Base-by-base conservation (phyloP, 148 eudicot genomes). In the Agrostemma githago region DNA sequence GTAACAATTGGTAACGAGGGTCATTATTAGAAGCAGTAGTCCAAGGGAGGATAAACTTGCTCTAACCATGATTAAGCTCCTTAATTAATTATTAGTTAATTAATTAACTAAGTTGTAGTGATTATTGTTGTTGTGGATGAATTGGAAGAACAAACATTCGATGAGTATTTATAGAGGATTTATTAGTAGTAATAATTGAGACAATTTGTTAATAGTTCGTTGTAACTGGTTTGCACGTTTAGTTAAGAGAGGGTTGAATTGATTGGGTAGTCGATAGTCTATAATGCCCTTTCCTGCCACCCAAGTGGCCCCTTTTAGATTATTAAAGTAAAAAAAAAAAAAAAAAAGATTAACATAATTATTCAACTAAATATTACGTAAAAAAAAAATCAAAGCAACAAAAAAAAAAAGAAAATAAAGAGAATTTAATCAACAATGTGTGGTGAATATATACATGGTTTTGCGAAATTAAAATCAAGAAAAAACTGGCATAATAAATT, bases 21-120 rank as follows among this genome's bases (percentile, higher is more conserved):
- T 70, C 82, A 79, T 79, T 53, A 79, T 0, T 9, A 79, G 71
- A 9, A 79, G 74, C 78, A 79, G 74, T 74, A 1, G 39, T 74
- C 3, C n/a, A n/a, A n/a, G n/a, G n/a, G n/a, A n/a, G n/a, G 77
- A 79, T 8, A 66, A 68, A 8, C 60, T 79, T 16, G 68, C 38
- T 59, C 76, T 38, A 5, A 77, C 78, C 82, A 79, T 79, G 17
- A 2, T 44, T 44, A 12, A 4, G 4, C 21, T 37, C 0, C 19
- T 61, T 42, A 66, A 42, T 17, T 43, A 40, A 12, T 19, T 65
- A 42, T 9, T 43, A 40, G 5, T 19, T 65, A 39, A n/a, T 5
- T 20, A 46, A 38, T 61, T 11, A 53, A 59, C 1, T 5, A 42
- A 51, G 56, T 51, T 51, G 12, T 11, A 43, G 46, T 51, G 16